Conservation (phyloP, 1,284 basidiomycete species). For the Mycosarcoma maydis region DNA sequence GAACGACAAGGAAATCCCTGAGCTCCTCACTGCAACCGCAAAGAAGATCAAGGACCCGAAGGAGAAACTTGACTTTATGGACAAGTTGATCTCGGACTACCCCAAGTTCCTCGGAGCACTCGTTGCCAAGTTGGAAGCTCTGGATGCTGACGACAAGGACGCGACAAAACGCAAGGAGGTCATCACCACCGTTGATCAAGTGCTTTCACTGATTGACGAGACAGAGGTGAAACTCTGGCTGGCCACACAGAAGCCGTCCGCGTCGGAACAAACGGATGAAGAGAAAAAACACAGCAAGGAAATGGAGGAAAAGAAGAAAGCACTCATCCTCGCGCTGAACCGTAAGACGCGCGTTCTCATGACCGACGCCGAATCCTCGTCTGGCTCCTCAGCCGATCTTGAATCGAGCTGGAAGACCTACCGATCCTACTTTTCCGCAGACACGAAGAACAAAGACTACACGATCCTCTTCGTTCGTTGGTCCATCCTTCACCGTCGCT, state of each 20-base stretch:
- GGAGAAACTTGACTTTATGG: conserved; percentile 62
- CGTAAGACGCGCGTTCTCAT: conserved; percentile 54
- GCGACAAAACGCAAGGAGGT: conserved; percentile 39
- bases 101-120: conserved; percentile 61
- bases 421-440: conserved; percentile 47
- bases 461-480: conserved; percentile 56
- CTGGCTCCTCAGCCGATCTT: conserved; percentile 10
- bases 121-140: conserved; percentile 59
- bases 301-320: conserved; percentile 61
- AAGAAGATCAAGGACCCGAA: conserved; percentile 63
- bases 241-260: conserved; percentile 57
- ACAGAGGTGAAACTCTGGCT: conserved; percentile 55
- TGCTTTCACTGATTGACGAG: conserved; percentile 59
- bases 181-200: conserved; percentile 50
- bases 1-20: conserved; percentile 58
- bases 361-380: conserved; percentile 26
- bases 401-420: conserved; percentile 48
- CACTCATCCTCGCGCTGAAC: conserved; percentile 60
- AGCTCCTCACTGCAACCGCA: conserved; percentile 61
- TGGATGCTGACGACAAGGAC: conserved; percentile 43
- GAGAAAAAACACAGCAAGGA: conserved; percentile 57
- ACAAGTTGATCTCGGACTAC: conserved; percentile 58
- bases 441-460: conserved; percentile 53
- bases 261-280: conserved; percentile 58
- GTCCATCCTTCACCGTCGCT: conserved; percentile 52